Evolutionary conservation across 2,329 filamentous ascomycete genomes (phyloP).

Genomic region (Chrysoporthe deuterocubensis): DNA sequence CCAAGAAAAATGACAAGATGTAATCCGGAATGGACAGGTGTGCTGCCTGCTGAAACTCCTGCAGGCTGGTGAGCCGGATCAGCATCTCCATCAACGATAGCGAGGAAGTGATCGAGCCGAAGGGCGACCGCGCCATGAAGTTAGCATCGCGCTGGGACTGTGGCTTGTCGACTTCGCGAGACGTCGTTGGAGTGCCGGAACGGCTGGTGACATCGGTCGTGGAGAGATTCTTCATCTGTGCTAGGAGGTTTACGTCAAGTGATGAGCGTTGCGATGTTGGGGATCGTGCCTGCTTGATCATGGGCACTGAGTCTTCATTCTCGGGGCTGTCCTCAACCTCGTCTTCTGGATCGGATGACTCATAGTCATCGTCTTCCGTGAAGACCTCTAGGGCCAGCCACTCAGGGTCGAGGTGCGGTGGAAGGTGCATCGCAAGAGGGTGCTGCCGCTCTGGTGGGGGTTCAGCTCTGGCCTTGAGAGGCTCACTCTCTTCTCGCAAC

Average conservation of each 20-base stretch:
- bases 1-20: constrained; percentile 84
- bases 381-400: constrained; percentile 93
- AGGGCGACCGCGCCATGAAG: constrained; percentile 50
- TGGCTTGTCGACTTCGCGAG: constrained; percentile 15
- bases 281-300: constrained; percentile 15
- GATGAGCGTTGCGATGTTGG: constrained; percentile 33
- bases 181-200: constrained; percentile 9
- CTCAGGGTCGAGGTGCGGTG: constrained; percentile 79
- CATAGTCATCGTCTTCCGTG: constrained; percentile 62
- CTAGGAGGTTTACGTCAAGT: constrained; percentile 45
- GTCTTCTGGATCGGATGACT: constrained; percentile 43
- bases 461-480: background rate
- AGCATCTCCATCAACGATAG: constrained; percentile 85
- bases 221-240: constrained; percentile 44
- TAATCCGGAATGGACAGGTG: constrained; percentile 91
- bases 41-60: constrained; percentile 88
- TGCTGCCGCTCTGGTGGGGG: constrained; percentile 24
- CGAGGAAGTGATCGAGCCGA: constrained; percentile 58
- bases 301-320: constrained; percentile 34
- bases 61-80: constrained; percentile 81
- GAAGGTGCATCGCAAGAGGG: constrained; percentile 59
- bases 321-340: constrained; percentile 37
- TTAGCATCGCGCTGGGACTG: constrained; percentile 32
- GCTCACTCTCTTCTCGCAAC: constrained; percentile 43
- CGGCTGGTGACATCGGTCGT: constrained; percentile 21